Evolutionary conservation across 768 basidiomycete genomes (phyloP).

Genomic region (Lentinus tigrinus): DNA sequence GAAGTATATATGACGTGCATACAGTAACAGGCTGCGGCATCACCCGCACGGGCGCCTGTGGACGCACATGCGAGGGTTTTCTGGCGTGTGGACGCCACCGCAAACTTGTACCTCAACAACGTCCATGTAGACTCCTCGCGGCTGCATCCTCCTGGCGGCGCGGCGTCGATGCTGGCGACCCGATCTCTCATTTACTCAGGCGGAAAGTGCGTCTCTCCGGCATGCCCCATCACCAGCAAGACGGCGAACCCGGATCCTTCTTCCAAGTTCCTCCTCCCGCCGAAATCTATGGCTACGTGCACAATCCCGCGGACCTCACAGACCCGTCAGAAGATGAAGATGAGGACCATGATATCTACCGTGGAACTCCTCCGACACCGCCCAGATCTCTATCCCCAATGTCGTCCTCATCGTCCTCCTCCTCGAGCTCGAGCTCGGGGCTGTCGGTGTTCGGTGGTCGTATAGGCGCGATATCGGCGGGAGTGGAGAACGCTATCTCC

Average conservation of each 20-base stretch:
- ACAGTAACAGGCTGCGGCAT: background rate
- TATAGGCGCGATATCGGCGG: slow-evolving; percentile 43
- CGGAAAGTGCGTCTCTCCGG: background rate
- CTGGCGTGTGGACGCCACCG: background rate
- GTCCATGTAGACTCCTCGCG: slow-evolving; percentile 14
- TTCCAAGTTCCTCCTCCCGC: slow-evolving; percentile 4
- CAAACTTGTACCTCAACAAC: slow-evolving; percentile 5
- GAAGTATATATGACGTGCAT: too few species aligned
- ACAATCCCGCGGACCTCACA: slow-evolving; percentile 5
- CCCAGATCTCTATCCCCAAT: slow-evolving; percentile 28
- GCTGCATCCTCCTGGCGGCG: background rate
- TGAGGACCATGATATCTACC: slow-evolving; percentile 57
- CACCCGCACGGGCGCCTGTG: slow-evolving; percentile 1
- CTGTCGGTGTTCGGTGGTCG: slow-evolving; percentile 35
- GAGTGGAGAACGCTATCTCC: slow-evolving; percentile 69
- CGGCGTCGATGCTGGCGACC: slow-evolving; percentile 11
- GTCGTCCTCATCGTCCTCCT: slow-evolving; percentile 30
- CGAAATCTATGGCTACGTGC: slow-evolving; percentile 14
- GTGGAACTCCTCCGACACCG: slow-evolving; percentile 43
- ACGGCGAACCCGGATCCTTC: slow-evolving; percentile 2
- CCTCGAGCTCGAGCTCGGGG: slow-evolving; percentile 39
- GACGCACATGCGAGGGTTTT: background rate
- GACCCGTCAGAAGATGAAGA: slow-evolving; percentile 16
- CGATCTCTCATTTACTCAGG: background rate
- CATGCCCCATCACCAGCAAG: slow-evolving; percentile 5